Conservation (phyloP, 1,139 yeast genomes). For the Debaryomyces fabryi region DNA sequence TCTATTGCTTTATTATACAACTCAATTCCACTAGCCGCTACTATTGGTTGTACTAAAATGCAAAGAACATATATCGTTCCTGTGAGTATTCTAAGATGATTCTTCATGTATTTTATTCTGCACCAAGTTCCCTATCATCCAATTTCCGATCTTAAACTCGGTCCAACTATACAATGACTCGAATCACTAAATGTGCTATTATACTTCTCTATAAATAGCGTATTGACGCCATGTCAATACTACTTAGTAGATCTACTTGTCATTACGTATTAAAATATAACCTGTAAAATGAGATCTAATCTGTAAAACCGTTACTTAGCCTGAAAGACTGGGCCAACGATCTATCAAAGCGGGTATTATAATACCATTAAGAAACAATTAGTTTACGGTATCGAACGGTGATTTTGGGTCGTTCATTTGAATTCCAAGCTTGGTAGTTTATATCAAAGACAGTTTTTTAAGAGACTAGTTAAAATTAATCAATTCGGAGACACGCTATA, state of each 20-base stretch:
- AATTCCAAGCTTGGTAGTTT: not conserved
- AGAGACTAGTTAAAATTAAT: not conserved
- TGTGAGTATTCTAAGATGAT: not conserved
- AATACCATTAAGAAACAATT: not conserved
- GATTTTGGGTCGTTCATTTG: not conserved
- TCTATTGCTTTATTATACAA: conserved; percentile 14
- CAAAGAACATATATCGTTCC: not conserved
- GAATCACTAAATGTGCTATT: not conserved
- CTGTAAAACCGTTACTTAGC: not conserved
- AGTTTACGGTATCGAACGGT: not conserved
- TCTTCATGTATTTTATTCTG: not conserved
- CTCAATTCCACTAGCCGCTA: conserved; percentile 1
- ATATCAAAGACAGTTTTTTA: not conserved
- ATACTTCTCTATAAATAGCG: not conserved
- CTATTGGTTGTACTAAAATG: not conserved
- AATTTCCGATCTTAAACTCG: not conserved
- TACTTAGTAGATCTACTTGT: not conserved
- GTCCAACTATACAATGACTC: not conserved
- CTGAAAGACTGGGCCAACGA: not conserved
- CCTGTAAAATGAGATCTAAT: conserved; percentile 1
- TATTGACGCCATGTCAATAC: not conserved
- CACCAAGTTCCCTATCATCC: not conserved
- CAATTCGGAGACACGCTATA: not conserved
- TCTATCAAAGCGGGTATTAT: conserved; percentile 1
- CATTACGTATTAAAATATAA: not conserved